Evolutionary conservation across 306 rosid species (phyloP).

Genomic region (Prinsepia uniflora): DNA sequence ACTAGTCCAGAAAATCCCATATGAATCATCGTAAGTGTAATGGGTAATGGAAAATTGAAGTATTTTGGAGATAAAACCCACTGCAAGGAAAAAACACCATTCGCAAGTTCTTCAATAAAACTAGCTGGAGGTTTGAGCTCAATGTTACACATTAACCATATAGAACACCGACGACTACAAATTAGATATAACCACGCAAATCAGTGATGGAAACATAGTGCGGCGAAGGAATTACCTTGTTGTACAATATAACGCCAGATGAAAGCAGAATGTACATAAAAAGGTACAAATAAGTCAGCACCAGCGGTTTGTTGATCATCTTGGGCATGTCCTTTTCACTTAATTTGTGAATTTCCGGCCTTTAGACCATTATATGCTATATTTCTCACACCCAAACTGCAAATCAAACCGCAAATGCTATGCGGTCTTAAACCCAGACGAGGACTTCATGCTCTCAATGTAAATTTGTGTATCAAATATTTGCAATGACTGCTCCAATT

Average conservation of each 20-base stretch:
- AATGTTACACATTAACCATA: neutral
- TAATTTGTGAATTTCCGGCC: neutral
- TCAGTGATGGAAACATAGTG: neutral
- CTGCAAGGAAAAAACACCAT: conserved; percentile 38
- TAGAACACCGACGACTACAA: neutral
- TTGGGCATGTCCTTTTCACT: conserved; percentile 9
- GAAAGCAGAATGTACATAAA: conserved; percentile 79
- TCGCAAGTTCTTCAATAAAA: neutral
- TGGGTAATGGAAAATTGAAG: conserved; percentile 89
- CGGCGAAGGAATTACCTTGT: conserved; percentile 55
- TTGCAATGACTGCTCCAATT: conserved; percentile 15
- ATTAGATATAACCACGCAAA: neutral
- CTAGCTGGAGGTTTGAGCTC: neutral
- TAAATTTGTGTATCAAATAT: neutral
- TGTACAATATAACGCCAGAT: conserved; percentile 85
- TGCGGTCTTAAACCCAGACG: conserved; percentile 2
- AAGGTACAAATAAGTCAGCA: conserved; percentile 78
- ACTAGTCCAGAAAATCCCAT: conserved; percentile 93
- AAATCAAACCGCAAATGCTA: neutral
- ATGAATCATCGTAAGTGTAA: conserved; percentile 94
- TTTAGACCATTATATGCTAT: conserved; percentile 15
- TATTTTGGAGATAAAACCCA: conserved; percentile 95
- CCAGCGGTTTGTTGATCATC: conserved; percentile 74
- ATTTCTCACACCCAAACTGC: conserved; percentile 3
- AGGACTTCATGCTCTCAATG: conserved; percentile 7